Evolutionary conservation across 2,329 filamentous ascomycete genomes (phyloP), one percentile per base, ranked within the genome.

Genomic region (Claviceps pusilla): DNA sequence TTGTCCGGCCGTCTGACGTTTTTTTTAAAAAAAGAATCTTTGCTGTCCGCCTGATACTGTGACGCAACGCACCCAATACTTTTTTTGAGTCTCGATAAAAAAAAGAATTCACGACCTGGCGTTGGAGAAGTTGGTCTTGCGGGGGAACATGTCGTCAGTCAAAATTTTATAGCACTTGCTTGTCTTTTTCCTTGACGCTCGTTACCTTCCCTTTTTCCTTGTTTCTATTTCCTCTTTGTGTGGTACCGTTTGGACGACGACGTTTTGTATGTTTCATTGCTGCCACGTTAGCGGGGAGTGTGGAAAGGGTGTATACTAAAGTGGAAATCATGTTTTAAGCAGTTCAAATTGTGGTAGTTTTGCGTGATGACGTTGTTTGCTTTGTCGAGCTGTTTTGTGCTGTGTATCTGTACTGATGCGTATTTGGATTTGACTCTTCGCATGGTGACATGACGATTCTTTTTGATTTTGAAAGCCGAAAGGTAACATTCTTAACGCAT

Each of bases 81-180:
- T 64, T 64, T 63, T 60, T 62, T 60, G 58, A 60, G 61, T 63
- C 59, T 62, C 58, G 28, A 51, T 43, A 51, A 33, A 39, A 50
- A 31, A 65, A 65, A 47, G 33, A 47, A n/a, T 37, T 69, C 63
- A 69, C 66, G 67, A 69, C 66, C 43, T 67, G 68, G 68, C 68
- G 68, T 70, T 70, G 67, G 66, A 69, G 68, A 70, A 68, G 58
- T 63, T 66, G 62, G 65, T 64, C 61, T 59, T 59, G 59, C 57
- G 67, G 66, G 65, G 65, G 64, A 64, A 65, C 64, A 65, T 65
- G 65, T 65, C 63, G 66, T 66, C 63, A 67, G 66, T 68, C 63
- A 64, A 66, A 66, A 65, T 66, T 65, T 60, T 60, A 65, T 63
- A 62, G 61, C 61, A 60, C 58, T 59, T 63, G 59, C 61, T 57